phyloP scores from a whole-genome alignment of 2,329 filamentous ascomycete species.

The Zymoseptoria pseudotritici region DNA sequence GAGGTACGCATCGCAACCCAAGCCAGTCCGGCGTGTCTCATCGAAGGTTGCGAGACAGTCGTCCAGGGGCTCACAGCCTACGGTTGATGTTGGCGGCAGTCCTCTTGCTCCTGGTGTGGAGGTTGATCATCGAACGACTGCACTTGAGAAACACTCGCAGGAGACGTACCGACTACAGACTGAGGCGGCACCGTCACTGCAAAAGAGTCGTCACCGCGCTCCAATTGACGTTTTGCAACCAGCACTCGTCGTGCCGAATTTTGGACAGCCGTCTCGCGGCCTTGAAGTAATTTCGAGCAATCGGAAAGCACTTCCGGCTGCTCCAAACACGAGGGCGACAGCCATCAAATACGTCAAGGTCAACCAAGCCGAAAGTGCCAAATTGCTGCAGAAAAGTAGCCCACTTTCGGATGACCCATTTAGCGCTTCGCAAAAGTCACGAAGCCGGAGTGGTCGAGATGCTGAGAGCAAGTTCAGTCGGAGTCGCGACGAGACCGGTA shows the following conservation, averaged over 20 bases:
- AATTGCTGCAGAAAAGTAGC: not conserved
- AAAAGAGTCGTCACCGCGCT: not conserved
- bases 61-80: constrained; percentile 19
- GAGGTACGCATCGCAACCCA: not conserved
- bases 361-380: not conserved
- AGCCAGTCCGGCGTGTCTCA: not conserved
- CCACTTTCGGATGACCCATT: not conserved
- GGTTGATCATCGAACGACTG: constrained; percentile 16
- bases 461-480: not conserved
- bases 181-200: not conserved
- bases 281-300: constrained; percentile 32
- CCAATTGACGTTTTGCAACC: not conserved
- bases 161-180: constrained; percentile 4
- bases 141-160: constrained; percentile 22
- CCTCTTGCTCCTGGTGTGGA: constrained; percentile 23
- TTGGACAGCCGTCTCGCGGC: not conserved
- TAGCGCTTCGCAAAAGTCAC: not conserved
- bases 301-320: constrained; percentile 36
- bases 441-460: not conserved
- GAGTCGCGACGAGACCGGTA: not conserved
- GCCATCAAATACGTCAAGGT: constrained; percentile 24
- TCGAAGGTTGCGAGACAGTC: constrained; percentile 1
- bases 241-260: not conserved
- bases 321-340: constrained; percentile 35
- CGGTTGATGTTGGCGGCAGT: constrained; percentile 25